A percentile compares a stretch with the other conserved stretches of the same genome.
Conservation (phyloP, 208 protist genomes). For the Naegleria lovaniensis region DNA sequence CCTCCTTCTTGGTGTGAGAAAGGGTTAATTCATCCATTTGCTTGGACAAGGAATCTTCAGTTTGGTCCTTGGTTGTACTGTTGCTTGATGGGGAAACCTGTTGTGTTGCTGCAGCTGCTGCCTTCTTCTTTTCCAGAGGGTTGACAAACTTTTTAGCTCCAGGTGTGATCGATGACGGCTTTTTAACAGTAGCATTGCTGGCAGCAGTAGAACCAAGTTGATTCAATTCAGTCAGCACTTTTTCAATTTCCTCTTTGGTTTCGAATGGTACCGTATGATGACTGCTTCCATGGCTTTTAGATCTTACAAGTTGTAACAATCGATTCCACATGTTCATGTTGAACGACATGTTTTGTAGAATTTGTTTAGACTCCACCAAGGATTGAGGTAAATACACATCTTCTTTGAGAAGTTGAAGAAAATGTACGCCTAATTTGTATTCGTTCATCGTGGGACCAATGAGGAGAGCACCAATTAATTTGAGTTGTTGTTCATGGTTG, state of each 20-base stretch:
- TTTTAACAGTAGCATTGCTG: background rate
- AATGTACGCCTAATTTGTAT: background rate
- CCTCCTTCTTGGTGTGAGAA: no score
- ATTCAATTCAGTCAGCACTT: background rate
- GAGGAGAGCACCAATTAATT: background rate
- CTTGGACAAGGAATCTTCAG: no score
- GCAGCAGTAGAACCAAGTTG: background rate
- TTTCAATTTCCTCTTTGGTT: background rate
- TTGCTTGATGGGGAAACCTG: no score
- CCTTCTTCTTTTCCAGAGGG: background rate
- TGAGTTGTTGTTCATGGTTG: background rate
- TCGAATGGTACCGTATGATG: background rate
- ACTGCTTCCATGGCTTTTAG: background rate
- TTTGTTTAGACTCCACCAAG: no score
- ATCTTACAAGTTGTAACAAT: no score
- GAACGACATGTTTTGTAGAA: no score
- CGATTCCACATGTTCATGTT: no score
- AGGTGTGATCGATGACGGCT: background rate
- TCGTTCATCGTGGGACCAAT: constrained; percentile 7
- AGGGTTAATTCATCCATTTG: no score
- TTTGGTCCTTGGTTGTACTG: no score
- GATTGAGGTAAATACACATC: background rate
- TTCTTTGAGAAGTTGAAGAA: background rate
- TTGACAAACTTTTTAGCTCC: background rate
- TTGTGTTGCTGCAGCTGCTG: background rate